Evolutionary conservation across 2,329 filamentous ascomycete species (phyloP), one percentile per base, ranked within the genome.

Genomic region (Epichloe baconii): DNA sequence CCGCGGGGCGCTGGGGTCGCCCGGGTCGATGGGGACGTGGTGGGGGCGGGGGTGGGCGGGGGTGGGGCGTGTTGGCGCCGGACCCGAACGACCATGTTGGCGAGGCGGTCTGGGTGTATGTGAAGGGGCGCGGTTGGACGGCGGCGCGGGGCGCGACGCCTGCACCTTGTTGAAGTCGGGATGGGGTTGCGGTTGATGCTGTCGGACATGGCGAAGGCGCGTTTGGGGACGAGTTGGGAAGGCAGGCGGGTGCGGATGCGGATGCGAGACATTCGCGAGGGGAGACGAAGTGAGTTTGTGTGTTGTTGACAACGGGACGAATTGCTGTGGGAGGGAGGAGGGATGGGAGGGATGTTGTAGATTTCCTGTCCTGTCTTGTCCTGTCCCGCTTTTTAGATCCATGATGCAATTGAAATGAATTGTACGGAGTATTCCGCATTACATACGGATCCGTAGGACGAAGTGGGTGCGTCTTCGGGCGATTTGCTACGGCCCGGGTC

Each of bases 1-100:
- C 69, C 0, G 79, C 69, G 0, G 81, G 76, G 0, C 90, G 78
- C 35, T 82, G 86, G 31, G 71, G 51, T 76, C 83, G 64, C 90
- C 82, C 0, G 90, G 90, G 66, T 95, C 84, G 59, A 96, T 95
- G 62, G 82, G 72, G 56, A 91, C 68, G 69, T 95, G 87, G 35
- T 50, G 78, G 19, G 43, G 14, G 17, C 1, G 51, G 54, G 57
- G 53, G 53, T 52, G 51, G 54, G 57, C 53, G 53, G 56, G 51
- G 54, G 57, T 53, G 53, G 56, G 17, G 57, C 53, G 40, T 64
- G 70, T 88, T 89, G 54, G 79, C 74, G 57, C 86, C 86, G 47
- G 72, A 64, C 51, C 85, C 86, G 52, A 76, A 74, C 40, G 73
- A 72, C 86, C 86, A 90, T 44, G 69, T 63, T 0, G 86, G 81